A percentile compares a stretch with the other conserved stretches of the same genome.
These are phyloP conservation scores for Quercus alba DNA, from an alignment of 306 rosid species.

Conservation along the genomic window DNA sequence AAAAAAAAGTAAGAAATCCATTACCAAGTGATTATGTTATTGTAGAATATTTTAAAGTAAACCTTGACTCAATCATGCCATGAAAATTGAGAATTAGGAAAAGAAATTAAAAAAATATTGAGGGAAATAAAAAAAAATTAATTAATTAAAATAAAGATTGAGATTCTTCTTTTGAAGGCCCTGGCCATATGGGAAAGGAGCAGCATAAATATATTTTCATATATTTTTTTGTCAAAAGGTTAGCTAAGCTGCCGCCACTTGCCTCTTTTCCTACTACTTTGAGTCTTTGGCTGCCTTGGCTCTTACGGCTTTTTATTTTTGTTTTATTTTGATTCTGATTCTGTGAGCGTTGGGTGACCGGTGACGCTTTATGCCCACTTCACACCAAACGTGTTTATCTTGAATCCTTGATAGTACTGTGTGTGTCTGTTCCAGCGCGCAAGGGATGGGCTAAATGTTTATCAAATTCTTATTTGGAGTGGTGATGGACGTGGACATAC, in stretches of 20 bases:
- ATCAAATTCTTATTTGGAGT: neutral
- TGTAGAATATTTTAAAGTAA: conserved; percentile 26
- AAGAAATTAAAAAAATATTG: neutral
- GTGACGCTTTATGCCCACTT: conserved; percentile 23
- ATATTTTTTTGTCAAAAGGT: conserved; percentile 29
- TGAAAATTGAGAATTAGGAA: neutral
- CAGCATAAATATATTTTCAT: too few species aligned
- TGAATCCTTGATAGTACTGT: neutral
- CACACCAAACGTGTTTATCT: conserved; percentile 33
- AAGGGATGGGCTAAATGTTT: neutral
- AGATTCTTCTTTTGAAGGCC: conserved; percentile 13
- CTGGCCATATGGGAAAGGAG: conserved; percentile 12
- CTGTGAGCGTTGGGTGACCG: neutral
- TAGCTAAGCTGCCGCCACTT: conserved; percentile 27
- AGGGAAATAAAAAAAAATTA: neutral
- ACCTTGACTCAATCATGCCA: conserved; percentile 26
- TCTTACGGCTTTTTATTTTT: conserved; percentile 24
- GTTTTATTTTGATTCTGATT: neutral
- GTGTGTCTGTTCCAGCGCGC: neutral
- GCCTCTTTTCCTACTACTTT: neutral
- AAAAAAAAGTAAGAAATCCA: conserved; percentile 13
- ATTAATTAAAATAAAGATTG: neutral
- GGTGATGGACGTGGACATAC: neutral
- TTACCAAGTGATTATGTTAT: conserved; percentile 19
- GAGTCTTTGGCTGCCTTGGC: conserved; percentile 13